Conservation (phyloP, 208 protist genomes). For the Acanthamoeba sp. region DNA sequence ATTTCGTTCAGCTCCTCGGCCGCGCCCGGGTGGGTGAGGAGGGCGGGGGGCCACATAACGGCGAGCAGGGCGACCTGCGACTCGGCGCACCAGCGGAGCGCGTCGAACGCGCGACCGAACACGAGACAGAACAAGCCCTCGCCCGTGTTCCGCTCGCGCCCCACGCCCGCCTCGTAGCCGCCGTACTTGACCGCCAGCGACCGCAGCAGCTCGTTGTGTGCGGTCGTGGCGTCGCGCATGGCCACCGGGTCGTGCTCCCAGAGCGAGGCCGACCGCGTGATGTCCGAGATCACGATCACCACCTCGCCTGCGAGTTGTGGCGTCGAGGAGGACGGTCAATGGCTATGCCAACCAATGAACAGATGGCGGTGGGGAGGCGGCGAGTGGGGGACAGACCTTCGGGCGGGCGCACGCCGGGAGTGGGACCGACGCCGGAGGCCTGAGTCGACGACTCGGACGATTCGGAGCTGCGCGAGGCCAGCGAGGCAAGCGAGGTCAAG, state of each 20-base stretch:
- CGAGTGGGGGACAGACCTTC: no score
- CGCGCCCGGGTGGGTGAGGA: neutral
- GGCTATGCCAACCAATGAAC: no score
- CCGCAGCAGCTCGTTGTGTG: neutral
- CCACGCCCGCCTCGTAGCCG: neutral
- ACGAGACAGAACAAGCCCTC: constrained; percentile 15
- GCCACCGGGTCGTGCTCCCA: neutral
- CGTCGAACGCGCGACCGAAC: neutral
- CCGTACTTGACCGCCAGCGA: neutral
- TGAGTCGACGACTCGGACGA: neutral
- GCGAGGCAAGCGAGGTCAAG: no score
- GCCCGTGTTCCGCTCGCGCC: neutral
- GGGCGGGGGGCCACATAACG: neutral
- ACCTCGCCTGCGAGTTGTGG: neutral
- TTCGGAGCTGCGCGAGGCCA: neutral
- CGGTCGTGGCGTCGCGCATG: neutral
- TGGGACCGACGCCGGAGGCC: neutral
- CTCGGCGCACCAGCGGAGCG: constrained; percentile 31
- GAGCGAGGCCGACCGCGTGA: neutral
- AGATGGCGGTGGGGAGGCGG: no score
- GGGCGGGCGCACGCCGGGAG: no score
- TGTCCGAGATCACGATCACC: neutral
- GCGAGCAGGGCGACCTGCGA: constrained; percentile 20
- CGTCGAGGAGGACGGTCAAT: no score
- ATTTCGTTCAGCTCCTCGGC: neutral